Evolutionary conservation across 495 filamentous ascomycete genomes (phyloP).

Genomic region (Hypoxylon rickii): DNA sequence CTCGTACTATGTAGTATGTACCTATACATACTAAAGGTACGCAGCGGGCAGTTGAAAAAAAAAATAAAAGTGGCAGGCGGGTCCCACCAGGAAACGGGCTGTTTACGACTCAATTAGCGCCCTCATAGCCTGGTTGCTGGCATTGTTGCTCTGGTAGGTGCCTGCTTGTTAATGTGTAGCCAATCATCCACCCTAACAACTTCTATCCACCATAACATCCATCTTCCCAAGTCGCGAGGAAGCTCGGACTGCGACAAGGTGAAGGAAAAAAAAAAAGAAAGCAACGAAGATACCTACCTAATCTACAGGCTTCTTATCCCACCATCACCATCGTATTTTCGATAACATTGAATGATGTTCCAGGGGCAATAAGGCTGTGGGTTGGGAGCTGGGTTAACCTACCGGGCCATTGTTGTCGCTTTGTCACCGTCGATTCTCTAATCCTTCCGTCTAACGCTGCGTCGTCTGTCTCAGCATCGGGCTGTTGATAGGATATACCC

Average conservation of each 20-base stretch:
- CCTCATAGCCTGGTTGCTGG: neutral
- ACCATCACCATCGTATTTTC: slow-evolving; percentile 13
- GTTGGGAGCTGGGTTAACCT: slow-evolving; percentile 29
- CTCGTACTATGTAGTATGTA: too few species aligned
- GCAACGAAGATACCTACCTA: slow-evolving; percentile 1
- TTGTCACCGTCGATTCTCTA: slow-evolving; percentile 2
- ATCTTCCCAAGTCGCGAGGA: slow-evolving; percentile 39
- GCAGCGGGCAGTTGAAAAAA: too few species aligned
- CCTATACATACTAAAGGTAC: too few species aligned
- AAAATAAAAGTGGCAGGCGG: too few species aligned
- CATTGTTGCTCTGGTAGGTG: slow-evolving; percentile 38
- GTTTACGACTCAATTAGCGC: too few species aligned
- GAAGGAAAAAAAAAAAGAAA: slow-evolving; percentile 13
- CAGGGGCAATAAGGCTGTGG: slow-evolving; percentile 21
- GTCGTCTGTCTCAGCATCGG: neutral
- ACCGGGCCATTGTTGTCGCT: slow-evolving; percentile 12
- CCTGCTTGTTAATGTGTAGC: slow-evolving; percentile 8
- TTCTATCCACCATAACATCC: slow-evolving; percentile 43
- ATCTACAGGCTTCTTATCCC: slow-evolving; percentile 25
- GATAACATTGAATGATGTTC: slow-evolving; percentile 29
- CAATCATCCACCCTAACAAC: slow-evolving; percentile 34
- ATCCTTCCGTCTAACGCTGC: neutral
- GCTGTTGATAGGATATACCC: slow-evolving; percentile 15
- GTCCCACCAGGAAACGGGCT: too few species aligned
- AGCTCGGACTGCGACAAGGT: slow-evolving; percentile 33